Base-by-base conservation (phyloP, 1,284 basidiomycete species). In the Taiwanofungus camphoratus region DNA sequence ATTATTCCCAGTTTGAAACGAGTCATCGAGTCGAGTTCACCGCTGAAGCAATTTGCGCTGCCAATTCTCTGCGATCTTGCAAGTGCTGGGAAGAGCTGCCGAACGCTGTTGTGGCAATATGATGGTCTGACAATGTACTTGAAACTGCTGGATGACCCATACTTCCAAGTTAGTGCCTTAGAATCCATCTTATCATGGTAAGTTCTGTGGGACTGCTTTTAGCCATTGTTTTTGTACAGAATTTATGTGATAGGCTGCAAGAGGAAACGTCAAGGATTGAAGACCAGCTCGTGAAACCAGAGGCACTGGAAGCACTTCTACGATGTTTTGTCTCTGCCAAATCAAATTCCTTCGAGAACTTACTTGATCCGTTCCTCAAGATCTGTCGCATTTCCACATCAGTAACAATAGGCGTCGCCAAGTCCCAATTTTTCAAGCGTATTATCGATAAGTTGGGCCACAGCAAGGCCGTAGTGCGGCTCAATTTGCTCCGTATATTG, bases 11-110 rank as follows among this genome's bases (percentile, higher is more conserved):
- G 90, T 51, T 74, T 99, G 30, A 88, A 92, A 62, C 79, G 82
- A 3, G 85, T 97, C 36, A 90, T 94, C 46, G 77, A 85, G 56
- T 87, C 82, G 9, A 87, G 80, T 48, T 95, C 92, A 13, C 94
- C 92, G 0, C 73, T 98, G 52, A 94, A 92, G 63, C 94, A 98
- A 59, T 98, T 98, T 57, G 95, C 95, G 0, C 70, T 99, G 37
- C 95, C 95, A 0, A 94, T 98, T 52, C 72, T 99, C 6, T 98
- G 95, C 64, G 95, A 97, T 60, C 76, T 98, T 34, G 90, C 92
- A 1, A 90, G 88, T 61, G 91, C 93, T 1, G 91, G 92, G 40
- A 96, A 95, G 70, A 88, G 83, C 41, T 92, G 91, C 56, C 74
- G 93, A 24, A 85, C 82, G 31, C 59, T 93, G 40, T 65, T 96